A percentile compares a stretch with the other conserved stretches of the same genome.
Conservation (phyloP, 2,329 filamentous ascomycete species). For the Exserohilum turcica region DNA sequence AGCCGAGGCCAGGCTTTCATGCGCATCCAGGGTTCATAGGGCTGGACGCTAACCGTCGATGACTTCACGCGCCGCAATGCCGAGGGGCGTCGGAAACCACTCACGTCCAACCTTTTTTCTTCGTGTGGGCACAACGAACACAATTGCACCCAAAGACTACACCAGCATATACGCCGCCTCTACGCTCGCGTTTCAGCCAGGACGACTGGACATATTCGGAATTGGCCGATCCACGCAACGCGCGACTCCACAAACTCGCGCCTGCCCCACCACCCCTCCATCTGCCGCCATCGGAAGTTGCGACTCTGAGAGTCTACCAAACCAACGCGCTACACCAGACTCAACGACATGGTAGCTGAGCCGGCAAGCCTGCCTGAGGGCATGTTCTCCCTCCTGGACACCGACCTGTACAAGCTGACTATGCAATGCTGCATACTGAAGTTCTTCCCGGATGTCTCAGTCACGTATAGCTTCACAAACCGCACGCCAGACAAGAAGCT, state of each 20-base stretch:
- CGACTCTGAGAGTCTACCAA: conserved; percentile 4
- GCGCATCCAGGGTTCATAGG: conserved; percentile 18
- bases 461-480: conserved; percentile 94
- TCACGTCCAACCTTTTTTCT: not conserved
- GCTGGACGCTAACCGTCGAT: conserved; percentile 23
- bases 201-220: not conserved
- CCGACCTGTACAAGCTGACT: conserved; percentile 90
- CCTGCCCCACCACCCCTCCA: conserved; percentile 40
- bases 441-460: conserved; percentile 79
- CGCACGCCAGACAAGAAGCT: conserved; percentile 93
- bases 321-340: conserved; percentile 2
- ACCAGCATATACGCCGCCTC: not conserved
- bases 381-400: conserved; percentile 55
- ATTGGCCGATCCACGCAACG: conserved; percentile 5
- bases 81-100: conserved; percentile 10
- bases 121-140: not conserved
- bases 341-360: conserved; percentile 28
- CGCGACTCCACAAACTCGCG: conserved; percentile 6
- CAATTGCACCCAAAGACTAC: not conserved
- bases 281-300: conserved; percentile 18
- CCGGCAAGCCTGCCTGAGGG: conserved; percentile 44
- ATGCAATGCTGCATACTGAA: conserved; percentile 93
- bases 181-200: not conserved
- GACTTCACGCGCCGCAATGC: conserved; percentile 19
- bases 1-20: conserved; percentile 7